These are phyloP conservation scores for Pythium brassicae DNA, from an alignment of 352 stramenopile genomes.

Conservation along the genomic window DNA sequence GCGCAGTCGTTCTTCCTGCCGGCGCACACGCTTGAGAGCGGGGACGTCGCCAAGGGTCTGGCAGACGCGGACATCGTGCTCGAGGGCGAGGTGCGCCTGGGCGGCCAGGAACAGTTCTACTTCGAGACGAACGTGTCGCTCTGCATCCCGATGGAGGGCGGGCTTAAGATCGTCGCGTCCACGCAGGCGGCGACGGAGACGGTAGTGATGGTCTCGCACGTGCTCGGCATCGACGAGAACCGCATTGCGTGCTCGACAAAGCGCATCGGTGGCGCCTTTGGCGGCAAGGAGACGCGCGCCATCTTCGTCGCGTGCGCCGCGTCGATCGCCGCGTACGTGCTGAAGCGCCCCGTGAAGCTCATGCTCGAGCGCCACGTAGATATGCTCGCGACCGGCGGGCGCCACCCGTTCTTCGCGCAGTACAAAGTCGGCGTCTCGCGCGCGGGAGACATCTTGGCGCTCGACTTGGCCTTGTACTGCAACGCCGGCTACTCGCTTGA, in stretches of 20 bases:
- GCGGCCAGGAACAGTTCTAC: constrained; percentile 96
- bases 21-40: constrained; percentile 79
- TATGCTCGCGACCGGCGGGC: constrained; percentile 91
- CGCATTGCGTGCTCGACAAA: constrained; percentile 93
- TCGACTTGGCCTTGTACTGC: constrained; percentile 93
- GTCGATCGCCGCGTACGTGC: constrained; percentile 87
- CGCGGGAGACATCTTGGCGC: constrained; percentile 83
- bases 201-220: constrained; percentile 85
- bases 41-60: constrained; percentile 75
- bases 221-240: constrained; percentile 86
- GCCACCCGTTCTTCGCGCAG: constrained; percentile 92
- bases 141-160: constrained; percentile 77
- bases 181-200: constrained; percentile 94
- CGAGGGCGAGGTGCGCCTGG: constrained; percentile 86
- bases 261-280: constrained; percentile 95
- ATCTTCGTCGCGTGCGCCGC: constrained; percentile 90
- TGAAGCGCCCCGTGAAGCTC: constrained; percentile 87
- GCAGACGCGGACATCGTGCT: constrained; percentile 68
- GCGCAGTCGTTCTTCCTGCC: constrained; percentile 87
- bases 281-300: constrained; percentile 93
- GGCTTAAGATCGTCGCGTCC: constrained; percentile 91
- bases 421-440: constrained; percentile 89
- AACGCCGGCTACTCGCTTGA: constrained; percentile 95
- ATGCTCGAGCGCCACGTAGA: constrained; percentile 93
- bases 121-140: constrained; percentile 90